Percentiles rank a stretch among this genome's conserved stretches.
Conservation (phyloP, 1,139 yeast genomes). For the Blastobotrys capitulatus region DNA sequence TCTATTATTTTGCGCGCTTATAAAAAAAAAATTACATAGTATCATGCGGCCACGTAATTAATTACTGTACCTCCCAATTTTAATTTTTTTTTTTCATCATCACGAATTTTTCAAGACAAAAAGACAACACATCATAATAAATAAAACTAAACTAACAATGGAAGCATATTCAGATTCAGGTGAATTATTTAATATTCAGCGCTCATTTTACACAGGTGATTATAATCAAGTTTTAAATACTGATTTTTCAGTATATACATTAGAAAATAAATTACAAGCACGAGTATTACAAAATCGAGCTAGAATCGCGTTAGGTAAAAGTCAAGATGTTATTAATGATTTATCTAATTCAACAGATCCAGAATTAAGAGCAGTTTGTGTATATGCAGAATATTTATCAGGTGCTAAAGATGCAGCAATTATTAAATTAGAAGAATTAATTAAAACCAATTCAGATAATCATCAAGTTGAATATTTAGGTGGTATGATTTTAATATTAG, state of each 20-base stretch:
- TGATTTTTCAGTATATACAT: conserved; percentile 24
- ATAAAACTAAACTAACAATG: conserved; percentile 18
- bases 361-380: conserved; percentile 20
- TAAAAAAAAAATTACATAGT: too few species aligned
- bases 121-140: not conserved
- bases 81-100: not conserved
- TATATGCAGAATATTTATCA: conserved; percentile 22
- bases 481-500: conserved; percentile 31
- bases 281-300: conserved; percentile 34
- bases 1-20: too few species aligned
- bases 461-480: conserved; percentile 32
- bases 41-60: too few species aligned
- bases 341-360: conserved; percentile 21
- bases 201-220: conserved; percentile 39
- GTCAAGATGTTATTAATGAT: conserved; percentile 28
- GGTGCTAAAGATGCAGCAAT: conserved; percentile 17
- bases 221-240: conserved; percentile 31
- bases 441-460: conserved; percentile 19
- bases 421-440: conserved; percentile 21
- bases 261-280: conserved; percentile 27
- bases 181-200: conserved; percentile 35
- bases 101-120: not conserved
- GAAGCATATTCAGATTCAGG: conserved; percentile 31
- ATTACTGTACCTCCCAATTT: too few species aligned
- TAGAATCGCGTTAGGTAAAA: conserved; percentile 32